These are phyloP conservation scores for Salvia splendens DNA, from an alignment of 257 asterid species.

Conservation along the genomic window DNA sequence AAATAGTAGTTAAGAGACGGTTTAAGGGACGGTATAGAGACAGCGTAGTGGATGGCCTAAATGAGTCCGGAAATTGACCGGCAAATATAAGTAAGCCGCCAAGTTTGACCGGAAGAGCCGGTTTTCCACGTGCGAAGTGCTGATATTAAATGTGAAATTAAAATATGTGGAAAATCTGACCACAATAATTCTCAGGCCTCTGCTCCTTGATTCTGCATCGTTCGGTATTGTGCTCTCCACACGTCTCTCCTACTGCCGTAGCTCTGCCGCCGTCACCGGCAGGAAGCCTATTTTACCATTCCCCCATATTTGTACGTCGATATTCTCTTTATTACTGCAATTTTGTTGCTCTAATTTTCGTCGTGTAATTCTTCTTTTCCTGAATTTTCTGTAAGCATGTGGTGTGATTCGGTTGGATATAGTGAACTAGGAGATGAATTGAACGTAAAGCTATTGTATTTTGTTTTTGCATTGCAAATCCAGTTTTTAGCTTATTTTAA, in stretches of 20 bases:
- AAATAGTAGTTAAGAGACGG: no score
- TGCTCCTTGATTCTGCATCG: conserved; percentile 15
- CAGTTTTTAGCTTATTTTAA: neutral
- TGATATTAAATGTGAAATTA: neutral
- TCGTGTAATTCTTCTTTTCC: neutral
- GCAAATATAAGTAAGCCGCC: conserved; percentile 15
- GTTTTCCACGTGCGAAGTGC: conserved; percentile 27
- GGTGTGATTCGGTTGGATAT: neutral
- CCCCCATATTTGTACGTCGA: conserved; percentile 3
- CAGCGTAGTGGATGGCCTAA: no score
- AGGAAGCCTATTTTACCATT: conserved; percentile 20
- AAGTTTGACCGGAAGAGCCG: conserved; percentile 26
- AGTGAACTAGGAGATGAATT: conserved; percentile 1
- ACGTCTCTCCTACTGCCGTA: conserved; percentile 35
- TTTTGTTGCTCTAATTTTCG: conserved; percentile 17
- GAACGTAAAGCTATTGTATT: neutral
- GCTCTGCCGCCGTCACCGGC: conserved; percentile 35
- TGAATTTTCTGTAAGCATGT: neutral
- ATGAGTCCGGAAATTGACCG: neutral
- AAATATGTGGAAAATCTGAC: conserved; percentile 20
- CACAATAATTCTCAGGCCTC: conserved; percentile 32
- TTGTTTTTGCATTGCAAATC: conserved; percentile 21
- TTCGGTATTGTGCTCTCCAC: conserved; percentile 39
- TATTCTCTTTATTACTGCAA: conserved; percentile 11
- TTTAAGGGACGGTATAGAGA: no score